A percentile compares a stretch with the other conserved stretches of the same genome.
phyloP scores from a whole-genome alignment of 1,284 basidiomycete species.

The Ustilago loliicola region DNA sequence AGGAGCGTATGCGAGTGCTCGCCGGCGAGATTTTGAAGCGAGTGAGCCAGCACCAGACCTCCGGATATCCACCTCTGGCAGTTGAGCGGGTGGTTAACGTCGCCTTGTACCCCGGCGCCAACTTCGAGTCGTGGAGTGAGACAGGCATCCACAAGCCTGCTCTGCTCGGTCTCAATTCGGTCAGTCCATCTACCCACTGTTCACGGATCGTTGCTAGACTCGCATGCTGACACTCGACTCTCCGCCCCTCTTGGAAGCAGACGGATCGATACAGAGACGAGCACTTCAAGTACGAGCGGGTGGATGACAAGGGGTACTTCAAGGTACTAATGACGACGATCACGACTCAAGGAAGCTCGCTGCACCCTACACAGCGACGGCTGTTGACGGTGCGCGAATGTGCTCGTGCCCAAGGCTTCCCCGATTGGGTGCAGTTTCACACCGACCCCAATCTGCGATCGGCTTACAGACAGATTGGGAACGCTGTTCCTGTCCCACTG shows the following conservation, averaged over 20 bases:
- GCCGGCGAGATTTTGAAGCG: neutral
- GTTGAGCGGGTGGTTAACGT: constrained; percentile 49
- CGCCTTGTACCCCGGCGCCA: constrained; percentile 23
- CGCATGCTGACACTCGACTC: constrained; percentile 3
- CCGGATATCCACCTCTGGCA: neutral
- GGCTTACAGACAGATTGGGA: constrained; percentile 48
- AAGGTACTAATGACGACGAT: constrained; percentile 19
- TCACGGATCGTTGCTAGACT: neutral
- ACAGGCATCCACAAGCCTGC: constrained; percentile 27
- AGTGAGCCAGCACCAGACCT: constrained; percentile 36
- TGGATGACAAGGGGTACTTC: constrained; percentile 22
- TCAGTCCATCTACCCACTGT: neutral
- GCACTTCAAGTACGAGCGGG: constrained; percentile 20
- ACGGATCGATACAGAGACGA: neutral
- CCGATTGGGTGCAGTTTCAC: constrained; percentile 39
- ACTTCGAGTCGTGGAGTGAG: constrained; percentile 30
- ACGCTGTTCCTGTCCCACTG: constrained; percentile 42
- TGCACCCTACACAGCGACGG: constrained; percentile 42
- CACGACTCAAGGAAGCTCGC: constrained; percentile 12
- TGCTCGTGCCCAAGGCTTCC: constrained; percentile 45
- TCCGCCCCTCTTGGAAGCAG: neutral
- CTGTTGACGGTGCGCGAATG: constrained; percentile 48
- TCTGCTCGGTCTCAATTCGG: constrained; percentile 7
- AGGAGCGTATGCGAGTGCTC: constrained; percentile 36
- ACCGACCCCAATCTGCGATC: constrained; percentile 21